A percentile compares a stretch with the other conserved stretches of the same genome.
Evolutionary conservation across 2,329 filamentous ascomycete species (phyloP).

Genomic region (Neonectria hederae): DNA sequence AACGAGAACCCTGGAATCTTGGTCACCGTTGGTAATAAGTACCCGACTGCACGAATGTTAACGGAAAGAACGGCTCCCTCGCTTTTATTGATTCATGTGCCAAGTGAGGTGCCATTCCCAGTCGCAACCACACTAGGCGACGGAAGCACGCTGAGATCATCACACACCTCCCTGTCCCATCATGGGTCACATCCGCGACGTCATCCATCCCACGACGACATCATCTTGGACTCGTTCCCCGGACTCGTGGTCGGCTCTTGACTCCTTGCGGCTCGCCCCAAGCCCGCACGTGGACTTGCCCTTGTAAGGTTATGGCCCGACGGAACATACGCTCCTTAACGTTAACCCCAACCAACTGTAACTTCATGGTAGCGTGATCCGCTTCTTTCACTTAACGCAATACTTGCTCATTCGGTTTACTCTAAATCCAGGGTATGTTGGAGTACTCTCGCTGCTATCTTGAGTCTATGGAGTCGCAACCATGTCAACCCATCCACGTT

Average conservation of each 20-base stretch:
- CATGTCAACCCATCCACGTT: not conserved
- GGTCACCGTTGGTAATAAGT: not conserved
- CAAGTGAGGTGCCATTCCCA: not conserved
- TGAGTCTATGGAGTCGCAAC: not conserved
- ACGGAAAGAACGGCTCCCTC: not conserved
- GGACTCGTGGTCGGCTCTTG: not conserved
- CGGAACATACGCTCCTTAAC: not conserved
- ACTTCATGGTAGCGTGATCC: not conserved
- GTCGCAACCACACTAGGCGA: not conserved
- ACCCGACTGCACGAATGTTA: not conserved
- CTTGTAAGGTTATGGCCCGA: not conserved
- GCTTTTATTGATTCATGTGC: conserved; percentile 1
- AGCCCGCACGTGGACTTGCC: not conserved
- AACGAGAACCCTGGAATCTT: not conserved
- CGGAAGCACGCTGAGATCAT: conserved; percentile 5
- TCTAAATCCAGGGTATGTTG: not conserved
- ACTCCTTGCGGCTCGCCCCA: not conserved
- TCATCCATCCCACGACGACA: not conserved
- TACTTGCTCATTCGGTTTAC: not conserved
- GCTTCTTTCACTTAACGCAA: no score
- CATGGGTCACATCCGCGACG: conserved; percentile 16
- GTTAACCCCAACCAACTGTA: not conserved
- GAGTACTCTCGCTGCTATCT: not conserved
- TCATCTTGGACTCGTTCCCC: not conserved
- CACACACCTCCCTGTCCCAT: conserved; percentile 5